Percentiles rank a stretch among this genome's conserved stretches.
phyloP scores from a whole-genome alignment of 2,329 filamentous ascomycete species.

The Penicillium sp. region DNA sequence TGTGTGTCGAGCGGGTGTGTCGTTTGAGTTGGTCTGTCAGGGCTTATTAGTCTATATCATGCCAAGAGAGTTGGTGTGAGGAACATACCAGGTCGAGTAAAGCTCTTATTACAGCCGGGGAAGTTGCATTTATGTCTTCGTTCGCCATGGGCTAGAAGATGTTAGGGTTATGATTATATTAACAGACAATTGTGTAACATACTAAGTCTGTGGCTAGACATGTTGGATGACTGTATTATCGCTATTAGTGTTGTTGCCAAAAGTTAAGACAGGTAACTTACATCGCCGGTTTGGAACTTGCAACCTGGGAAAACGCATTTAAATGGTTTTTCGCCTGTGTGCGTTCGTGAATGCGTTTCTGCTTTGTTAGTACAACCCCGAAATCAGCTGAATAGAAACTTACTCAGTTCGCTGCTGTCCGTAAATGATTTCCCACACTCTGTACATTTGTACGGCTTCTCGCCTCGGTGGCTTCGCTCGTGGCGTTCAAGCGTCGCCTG shows the following conservation, averaged over 20 bases:
- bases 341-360: constrained; percentile 51
- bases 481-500: constrained; percentile 51
- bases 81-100: constrained; percentile 48
- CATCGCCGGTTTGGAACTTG: constrained; percentile 50
- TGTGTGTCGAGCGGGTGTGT: constrained; percentile 45
- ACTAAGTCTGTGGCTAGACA: constrained; percentile 52
- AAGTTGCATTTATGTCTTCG: constrained; percentile 48
- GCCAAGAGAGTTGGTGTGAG: no score
- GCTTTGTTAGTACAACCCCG: constrained; percentile 25
- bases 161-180: constrained; percentile 14
- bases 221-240: constrained; percentile 46
- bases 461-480: constrained; percentile 50
- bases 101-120: constrained; percentile 48
- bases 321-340: constrained; percentile 51
- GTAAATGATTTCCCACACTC: constrained; percentile 50
- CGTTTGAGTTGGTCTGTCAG: constrained; percentile 48
- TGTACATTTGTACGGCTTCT: constrained; percentile 49
- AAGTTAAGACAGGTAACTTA: constrained; percentile 28
- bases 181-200: constrained; percentile 23
- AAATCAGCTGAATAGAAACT: constrained; percentile 12
- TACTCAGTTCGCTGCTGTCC: constrained; percentile 52
- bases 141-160: constrained; percentile 42
- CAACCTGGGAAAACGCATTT: constrained; percentile 50
- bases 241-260: constrained; percentile 22
- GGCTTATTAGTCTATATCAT: constrained; percentile 10